Conservation (phyloP, 495 filamentous ascomycete genomes). For the Xylaria longipes region DNA sequence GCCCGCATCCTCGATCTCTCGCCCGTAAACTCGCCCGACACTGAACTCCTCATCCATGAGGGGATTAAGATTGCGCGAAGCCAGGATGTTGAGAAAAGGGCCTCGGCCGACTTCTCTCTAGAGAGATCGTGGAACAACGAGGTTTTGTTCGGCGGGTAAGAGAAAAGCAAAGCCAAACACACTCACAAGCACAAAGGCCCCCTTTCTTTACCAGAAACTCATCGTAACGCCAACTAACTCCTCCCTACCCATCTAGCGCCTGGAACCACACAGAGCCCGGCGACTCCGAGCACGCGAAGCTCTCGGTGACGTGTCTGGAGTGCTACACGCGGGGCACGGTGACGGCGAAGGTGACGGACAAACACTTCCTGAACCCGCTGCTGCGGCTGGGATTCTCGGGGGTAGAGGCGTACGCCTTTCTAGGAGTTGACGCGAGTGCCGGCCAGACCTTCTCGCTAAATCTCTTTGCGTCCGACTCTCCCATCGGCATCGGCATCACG, state of each 20-base stretch:
- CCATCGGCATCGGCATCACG: constrained; percentile 32
- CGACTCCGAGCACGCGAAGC: constrained; percentile 26
- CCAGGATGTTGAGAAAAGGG: constrained; percentile 34
- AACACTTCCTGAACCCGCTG: constrained; percentile 29
- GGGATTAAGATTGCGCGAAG: constrained; percentile 29
- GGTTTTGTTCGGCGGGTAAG: constrained; percentile 35
- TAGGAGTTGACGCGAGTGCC: constrained; percentile 25
- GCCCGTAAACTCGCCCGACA: not conserved
- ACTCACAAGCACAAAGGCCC: not conserved
- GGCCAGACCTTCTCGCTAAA: constrained; percentile 33
- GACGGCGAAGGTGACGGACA: constrained; percentile 31
- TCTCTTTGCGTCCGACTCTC: constrained; percentile 33
- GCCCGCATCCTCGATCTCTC: constrained; percentile 19
- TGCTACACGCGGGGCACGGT: constrained; percentile 37
- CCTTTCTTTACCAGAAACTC: not conserved
- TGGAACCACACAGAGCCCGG: constrained; percentile 17
- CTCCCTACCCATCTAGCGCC: constrained; percentile 1
- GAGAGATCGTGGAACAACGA: constrained; percentile 32
- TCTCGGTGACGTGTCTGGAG: constrained; percentile 31
- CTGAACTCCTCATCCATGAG: constrained; percentile 18
- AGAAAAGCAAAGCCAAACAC: not conserved
- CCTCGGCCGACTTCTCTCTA: constrained; percentile 33
- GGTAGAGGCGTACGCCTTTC: constrained; percentile 33
- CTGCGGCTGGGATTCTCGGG: constrained; percentile 31
- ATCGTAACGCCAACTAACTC: not conserved